Conservation (phyloP, 1,139 yeast species). For the Lodderomyces beijingensis region DNA sequence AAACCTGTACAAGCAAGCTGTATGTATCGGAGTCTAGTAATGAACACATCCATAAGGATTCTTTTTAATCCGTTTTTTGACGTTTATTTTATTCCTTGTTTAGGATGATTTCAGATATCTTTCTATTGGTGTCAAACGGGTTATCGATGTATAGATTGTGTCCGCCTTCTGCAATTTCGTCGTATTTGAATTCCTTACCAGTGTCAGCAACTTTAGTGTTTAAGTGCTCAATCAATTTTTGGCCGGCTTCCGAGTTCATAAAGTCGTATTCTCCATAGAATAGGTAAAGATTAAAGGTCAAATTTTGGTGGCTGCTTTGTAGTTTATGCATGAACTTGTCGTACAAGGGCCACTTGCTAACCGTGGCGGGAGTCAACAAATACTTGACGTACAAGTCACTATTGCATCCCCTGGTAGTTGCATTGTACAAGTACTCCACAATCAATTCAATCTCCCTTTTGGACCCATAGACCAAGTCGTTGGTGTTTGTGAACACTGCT, state of each 20-base stretch:
- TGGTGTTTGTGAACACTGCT: constrained; percentile 18
- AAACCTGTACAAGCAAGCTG: too few relatives aligned
- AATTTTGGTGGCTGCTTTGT: constrained; percentile 7
- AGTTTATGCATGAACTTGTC: constrained; percentile 50
- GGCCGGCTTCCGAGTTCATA: constrained; percentile 79
- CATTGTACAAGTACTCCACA: constrained; percentile 57
- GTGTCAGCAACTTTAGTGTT: constrained; percentile 12
- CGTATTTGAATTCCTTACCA: constrained; percentile 13
- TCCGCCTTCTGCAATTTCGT: constrained; percentile 38
- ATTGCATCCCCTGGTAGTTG: constrained; percentile 56
- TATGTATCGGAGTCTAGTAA: too few relatives aligned
- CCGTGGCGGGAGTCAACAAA: constrained; percentile 67
- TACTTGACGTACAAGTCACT: constrained; percentile 66
- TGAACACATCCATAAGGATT: too few relatives aligned
- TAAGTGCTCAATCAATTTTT: constrained; percentile 40
- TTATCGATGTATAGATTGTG: constrained; percentile 46
- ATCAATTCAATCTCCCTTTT: constrained; percentile 39
- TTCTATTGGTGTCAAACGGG: constrained; percentile 51
- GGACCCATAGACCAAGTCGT: constrained; percentile 39
- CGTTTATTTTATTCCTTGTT: constrained; percentile 4
- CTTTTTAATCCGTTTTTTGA: too few relatives aligned
- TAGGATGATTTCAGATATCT: constrained; percentile 18
- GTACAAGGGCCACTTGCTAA: constrained; percentile 70
- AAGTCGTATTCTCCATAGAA: constrained; percentile 83
- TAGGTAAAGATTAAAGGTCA: constrained; percentile 47